These are phyloP conservation scores for Ascochyta rabiei DNA, from an alignment of 2,329 filamentous ascomycete species.

Conservation along the genomic window DNA sequence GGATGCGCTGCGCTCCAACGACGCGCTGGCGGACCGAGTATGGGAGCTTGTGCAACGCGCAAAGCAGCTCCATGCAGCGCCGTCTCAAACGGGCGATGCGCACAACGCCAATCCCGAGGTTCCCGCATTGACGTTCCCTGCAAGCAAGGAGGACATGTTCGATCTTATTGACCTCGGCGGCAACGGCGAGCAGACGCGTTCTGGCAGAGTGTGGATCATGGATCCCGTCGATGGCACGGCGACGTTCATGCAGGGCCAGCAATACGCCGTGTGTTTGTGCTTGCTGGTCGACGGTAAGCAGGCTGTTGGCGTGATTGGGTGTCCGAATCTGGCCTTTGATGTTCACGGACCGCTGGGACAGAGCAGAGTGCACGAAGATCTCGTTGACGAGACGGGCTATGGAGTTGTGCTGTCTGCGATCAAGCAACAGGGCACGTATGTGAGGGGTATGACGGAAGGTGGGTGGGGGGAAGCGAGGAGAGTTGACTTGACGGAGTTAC, in stretches of 20 bases:
- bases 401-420: conserved; percentile 56
- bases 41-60: conserved; percentile 59
- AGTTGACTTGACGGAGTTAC: conserved; percentile 31
- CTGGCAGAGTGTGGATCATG: conserved; percentile 64
- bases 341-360: conserved; percentile 26
- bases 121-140: conserved; percentile 41
- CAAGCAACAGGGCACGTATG: conserved; percentile 52
- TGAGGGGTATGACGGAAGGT: conserved; percentile 48
- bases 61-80: conserved; percentile 37
- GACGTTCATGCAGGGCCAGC: conserved; percentile 65
- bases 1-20: conserved; percentile 57
- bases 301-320: conserved; percentile 65
- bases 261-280: conserved; percentile 67
- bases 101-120: conserved; percentile 20
- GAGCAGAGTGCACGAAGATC: conserved; percentile 42
- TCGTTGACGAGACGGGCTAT: conserved; percentile 52
- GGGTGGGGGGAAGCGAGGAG: conserved; percentile 42
- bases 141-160: conserved; percentile 62
- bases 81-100: conserved; percentile 27
- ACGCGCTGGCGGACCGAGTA: conserved; percentile 57
- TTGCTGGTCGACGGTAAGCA: conserved; percentile 64
- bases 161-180: conserved; percentile 68
- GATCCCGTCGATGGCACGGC: conserved; percentile 70
- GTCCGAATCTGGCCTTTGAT: conserved; percentile 63
- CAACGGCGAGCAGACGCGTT: conserved; percentile 53